phyloP scores from a whole-genome alignment of 345 rosid genomes.

The Brassica nigra region DNA sequence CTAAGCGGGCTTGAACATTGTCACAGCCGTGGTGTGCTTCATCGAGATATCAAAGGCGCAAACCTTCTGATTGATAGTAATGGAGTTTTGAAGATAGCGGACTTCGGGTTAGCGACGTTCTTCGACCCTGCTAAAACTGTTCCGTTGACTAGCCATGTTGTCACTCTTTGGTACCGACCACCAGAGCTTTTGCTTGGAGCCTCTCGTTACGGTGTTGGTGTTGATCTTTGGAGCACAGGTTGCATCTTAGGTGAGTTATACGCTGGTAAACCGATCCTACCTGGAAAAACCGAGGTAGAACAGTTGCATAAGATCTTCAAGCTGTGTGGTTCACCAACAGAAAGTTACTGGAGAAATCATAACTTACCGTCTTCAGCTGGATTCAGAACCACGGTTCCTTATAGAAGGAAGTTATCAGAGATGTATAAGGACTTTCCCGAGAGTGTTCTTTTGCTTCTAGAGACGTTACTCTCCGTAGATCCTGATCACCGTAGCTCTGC shows the following conservation, averaged over 20 bases:
- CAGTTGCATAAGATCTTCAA: constrained; percentile 91
- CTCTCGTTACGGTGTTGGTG: constrained; percentile 68
- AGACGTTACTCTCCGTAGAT: constrained; percentile 90
- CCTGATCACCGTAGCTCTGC: constrained; percentile 56
- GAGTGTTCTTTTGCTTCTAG: constrained; percentile 74
- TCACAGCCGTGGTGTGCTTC: constrained; percentile 77
- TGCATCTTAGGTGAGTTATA: constrained; percentile 92
- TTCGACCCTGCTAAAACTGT: constrained; percentile 54
- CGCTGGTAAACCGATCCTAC: constrained; percentile 80
- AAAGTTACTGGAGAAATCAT: constrained; percentile 73
- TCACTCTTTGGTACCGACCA: constrained; percentile 96
- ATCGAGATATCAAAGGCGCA: constrained; percentile 91
- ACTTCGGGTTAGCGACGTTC: constrained; percentile 84
- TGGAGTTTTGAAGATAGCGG: constrained; percentile 90
- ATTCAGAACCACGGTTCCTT: constrained; percentile 79
- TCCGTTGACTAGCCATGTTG: constrained; percentile 89
- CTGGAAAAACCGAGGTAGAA: constrained; percentile 97
- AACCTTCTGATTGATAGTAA: constrained; percentile 80
- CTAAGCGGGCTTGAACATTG: constrained; percentile 93
- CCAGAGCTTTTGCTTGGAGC: constrained; percentile 96
- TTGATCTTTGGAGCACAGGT: constrained; percentile 96
- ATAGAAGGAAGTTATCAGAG: constrained; percentile 67
- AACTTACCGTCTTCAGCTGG: constrained; percentile 74
- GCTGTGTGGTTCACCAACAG: constrained; percentile 94
- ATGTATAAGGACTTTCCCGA: constrained; percentile 80